Evolutionary conservation across 768 basidiomycete genomes (phyloP).

Genomic region (Sutorius australiensis): DNA sequence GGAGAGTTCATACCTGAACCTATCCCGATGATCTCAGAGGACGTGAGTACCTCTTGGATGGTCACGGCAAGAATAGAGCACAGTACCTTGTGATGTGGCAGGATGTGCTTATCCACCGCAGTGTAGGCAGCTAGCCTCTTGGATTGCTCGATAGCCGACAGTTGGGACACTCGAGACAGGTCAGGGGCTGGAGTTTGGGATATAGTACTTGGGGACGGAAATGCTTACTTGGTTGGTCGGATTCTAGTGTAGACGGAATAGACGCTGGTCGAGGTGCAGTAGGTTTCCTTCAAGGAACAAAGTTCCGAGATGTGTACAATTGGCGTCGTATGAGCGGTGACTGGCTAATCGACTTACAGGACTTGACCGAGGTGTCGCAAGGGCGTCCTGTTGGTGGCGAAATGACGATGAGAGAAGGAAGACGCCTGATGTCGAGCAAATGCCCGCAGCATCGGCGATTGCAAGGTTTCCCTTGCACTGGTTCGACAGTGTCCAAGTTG

Average conservation of each 20-base stretch:
- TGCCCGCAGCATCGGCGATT: constrained; percentile 6
- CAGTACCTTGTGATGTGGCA: constrained; percentile 74
- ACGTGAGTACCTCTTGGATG: constrained; percentile 1
- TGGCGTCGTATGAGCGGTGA: background rate
- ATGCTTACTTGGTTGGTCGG: constrained; percentile 8
- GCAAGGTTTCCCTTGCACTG: background rate
- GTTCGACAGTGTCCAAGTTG: background rate
- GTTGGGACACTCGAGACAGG: constrained; percentile 28
- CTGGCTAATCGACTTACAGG: constrained; percentile 13
- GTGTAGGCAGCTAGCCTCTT: constrained; percentile 92
- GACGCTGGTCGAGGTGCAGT: constrained; percentile 9
- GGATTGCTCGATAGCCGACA: constrained; percentile 60
- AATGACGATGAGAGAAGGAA: constrained; percentile 1
- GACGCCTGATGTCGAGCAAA: background rate
- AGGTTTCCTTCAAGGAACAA: constrained; percentile 7
- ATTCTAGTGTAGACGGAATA: background rate
- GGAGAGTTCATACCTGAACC: constrained; percentile 59
- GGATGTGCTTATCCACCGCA: constrained; percentile 88
- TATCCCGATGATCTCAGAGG: constrained; percentile 72
- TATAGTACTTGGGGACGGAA: background rate
- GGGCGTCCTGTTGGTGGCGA: constrained; percentile 7
- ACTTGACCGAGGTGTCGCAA: constrained; percentile 10
- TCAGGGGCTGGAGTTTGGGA: background rate
- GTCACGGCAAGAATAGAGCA: background rate
- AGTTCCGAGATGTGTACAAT: background rate